Evolutionary conservation across 2,329 filamentous ascomycete genomes (phyloP).

Genomic region (Colletotrichum liriopes): DNA sequence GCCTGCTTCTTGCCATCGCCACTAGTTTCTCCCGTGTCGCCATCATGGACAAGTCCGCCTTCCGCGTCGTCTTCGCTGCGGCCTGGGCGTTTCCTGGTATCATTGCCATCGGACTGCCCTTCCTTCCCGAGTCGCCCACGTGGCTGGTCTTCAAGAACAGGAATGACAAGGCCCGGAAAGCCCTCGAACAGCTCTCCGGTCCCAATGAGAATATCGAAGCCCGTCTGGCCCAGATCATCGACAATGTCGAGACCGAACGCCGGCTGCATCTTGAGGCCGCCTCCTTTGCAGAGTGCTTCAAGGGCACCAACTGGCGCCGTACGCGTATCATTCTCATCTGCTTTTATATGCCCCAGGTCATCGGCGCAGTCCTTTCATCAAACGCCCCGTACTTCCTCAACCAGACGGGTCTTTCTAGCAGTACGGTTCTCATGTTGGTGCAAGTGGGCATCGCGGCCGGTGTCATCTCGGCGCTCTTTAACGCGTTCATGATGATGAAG

Average conservation of each 20-base stretch:
- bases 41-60: conserved; percentile 51
- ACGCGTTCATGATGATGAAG: conserved; percentile 46
- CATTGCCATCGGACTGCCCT: conserved; percentile 30
- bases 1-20: conserved; percentile 50
- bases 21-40: conserved; percentile 55
- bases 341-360: conserved; percentile 44
- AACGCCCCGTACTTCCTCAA: conserved; percentile 48
- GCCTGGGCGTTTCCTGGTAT: conserved; percentile 50
- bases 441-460: conserved; percentile 45
- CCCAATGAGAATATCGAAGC: conserved; percentile 51
- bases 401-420: conserved; percentile 44
- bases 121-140: conserved; percentile 59
- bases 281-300: conserved; percentile 54
- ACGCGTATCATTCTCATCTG: conserved; percentile 48
- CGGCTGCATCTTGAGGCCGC: conserved; percentile 44
- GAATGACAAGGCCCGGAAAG: conserved; percentile 49
- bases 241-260: conserved; percentile 56
- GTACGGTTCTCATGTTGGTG: conserved; percentile 44
- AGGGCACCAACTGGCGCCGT: conserved; percentile 52
- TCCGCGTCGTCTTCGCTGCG: conserved; percentile 51
- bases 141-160: conserved; percentile 54
- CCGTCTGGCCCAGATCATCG: conserved; percentile 55
- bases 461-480: conserved; percentile 43
- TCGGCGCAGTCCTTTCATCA: conserved; percentile 44
- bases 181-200: conserved; percentile 49